Evolutionary conservation across 441 rosid species (phyloP), one percentile per base, ranked within the genome.

Genomic region (Pelargonium citronellum): DNA sequence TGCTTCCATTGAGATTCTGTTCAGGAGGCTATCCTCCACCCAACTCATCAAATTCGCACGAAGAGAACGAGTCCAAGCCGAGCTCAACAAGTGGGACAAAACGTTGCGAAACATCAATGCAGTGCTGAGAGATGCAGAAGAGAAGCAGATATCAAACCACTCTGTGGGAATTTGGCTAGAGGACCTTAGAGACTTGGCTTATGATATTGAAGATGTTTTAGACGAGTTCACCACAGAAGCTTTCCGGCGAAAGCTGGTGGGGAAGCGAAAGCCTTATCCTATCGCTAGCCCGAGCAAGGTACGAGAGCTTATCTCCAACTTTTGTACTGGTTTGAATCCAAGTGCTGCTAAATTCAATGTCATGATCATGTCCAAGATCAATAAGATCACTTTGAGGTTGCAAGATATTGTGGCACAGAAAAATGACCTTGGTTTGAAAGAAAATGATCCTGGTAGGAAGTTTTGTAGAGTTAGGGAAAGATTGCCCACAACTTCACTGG

Each of bases 181-280:
- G 11, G 63, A 60, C 22, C 75, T 77, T 8, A 44, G 71, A 60
- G 51, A 78, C 49, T 75, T 69, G 0, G 74, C 73, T 11, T 71
- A 73, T 43, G 81, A 75, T 34, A 74, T 74, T 7, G 79, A 80
- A 61, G 83, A 80, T 7, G 64, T 76, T 13, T 8, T 76, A 44
- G 82, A 71, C 27, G 75, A 66, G 39, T 68, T 76, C 4, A 67
- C 73, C 4, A 49, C 75, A 0, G 77, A 68, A 53, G 77, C 71
- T 49, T 53, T 66, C 9, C 60, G 69, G 30, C 2, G 69, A 24
- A 63, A 37, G 44, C 1, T 51, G 16, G n/a, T 51, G 57, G 16
- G 13, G 69, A 46, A 5, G 49, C 70, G 8, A 17, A 41, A 22
- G 16, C 47, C 44, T 15, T 37, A 6, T 41, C 16, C 57, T n/a